phyloP scores from a whole-genome alignment of 805 yeast genomes.

The Tetrapisispora nanseiensis region DNA sequence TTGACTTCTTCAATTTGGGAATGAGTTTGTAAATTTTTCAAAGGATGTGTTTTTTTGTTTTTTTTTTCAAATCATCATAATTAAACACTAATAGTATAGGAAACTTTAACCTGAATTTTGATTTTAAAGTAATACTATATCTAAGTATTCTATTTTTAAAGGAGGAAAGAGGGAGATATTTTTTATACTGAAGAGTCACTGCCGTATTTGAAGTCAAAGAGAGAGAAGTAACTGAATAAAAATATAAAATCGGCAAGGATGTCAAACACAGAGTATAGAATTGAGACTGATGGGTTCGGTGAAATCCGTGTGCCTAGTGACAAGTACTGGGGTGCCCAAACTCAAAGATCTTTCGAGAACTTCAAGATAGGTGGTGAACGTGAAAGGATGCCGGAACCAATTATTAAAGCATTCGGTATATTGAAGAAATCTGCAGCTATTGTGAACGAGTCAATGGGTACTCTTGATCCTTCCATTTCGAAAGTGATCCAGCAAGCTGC shows the following conservation, averaged over 20 bases:
- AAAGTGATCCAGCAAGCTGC: conserved; percentile 88
- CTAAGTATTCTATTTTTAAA: too few relatives aligned
- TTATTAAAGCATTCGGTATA: conserved; percentile 85
- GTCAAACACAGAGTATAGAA: conserved; percentile 32
- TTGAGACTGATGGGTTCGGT: conserved; percentile 94
- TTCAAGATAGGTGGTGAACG: conserved; percentile 89
- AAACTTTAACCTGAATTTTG: too few relatives aligned
- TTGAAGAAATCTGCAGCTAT: conserved; percentile 91
- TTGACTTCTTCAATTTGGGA: too few relatives aligned
- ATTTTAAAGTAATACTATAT: too few relatives aligned
- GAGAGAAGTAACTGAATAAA: too few relatives aligned
- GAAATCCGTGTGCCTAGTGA: conserved; percentile 82
- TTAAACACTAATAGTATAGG: too few relatives aligned
- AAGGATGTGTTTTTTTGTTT: too few relatives aligned
- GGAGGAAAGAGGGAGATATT: too few relatives aligned
- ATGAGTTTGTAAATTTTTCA: too few relatives aligned
- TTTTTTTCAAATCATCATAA: too few relatives aligned
- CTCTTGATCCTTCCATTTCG: conserved; percentile 74
- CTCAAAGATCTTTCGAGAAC: conserved; percentile 86
- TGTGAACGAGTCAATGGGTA: conserved; percentile 75
- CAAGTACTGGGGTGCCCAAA: conserved; percentile 97
- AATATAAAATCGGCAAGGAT: background rate
- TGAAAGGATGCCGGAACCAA: conserved; percentile 86
- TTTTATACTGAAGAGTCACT: too few relatives aligned
- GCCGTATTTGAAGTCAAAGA: too few relatives aligned